Evolutionary conservation across 768 basidiomycete species (phyloP).

Genomic region (Lentinula raphanica): DNA sequence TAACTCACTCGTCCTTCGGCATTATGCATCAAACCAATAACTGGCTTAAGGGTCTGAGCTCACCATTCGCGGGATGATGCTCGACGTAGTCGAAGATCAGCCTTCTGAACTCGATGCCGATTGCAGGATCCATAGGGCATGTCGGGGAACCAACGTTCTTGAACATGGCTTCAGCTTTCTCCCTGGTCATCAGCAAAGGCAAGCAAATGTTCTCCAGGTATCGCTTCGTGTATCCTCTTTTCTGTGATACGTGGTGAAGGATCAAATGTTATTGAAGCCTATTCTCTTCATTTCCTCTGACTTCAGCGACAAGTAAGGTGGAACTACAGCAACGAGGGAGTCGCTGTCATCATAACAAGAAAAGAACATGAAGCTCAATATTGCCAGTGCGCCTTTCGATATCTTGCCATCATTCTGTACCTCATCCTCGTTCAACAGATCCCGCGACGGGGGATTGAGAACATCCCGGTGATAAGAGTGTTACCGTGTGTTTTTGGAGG

Average conservation of each 20-base stretch:
- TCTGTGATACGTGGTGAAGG: too few species aligned
- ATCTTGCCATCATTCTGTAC: constrained; percentile 10
- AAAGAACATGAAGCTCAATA: constrained; percentile 90
- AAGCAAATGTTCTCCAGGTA: background rate
- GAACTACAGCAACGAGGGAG: background rate
- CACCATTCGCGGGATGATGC: too few species aligned
- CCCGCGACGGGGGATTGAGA: constrained; percentile 98
- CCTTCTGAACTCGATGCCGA: too few species aligned
- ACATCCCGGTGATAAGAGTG: constrained; percentile 89
- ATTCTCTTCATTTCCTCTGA: background rate
- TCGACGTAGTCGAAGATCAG: too few species aligned
- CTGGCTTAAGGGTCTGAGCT: too few species aligned
- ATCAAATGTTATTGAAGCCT: too few species aligned
- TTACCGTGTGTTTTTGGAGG: constrained; percentile 91
- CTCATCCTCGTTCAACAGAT: constrained; percentile 42
- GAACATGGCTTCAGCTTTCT: too few species aligned
- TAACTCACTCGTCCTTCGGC: too few species aligned
- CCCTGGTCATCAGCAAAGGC: background rate
- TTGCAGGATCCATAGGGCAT: too few species aligned
- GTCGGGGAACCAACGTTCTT: too few species aligned
- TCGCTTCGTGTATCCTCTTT: background rate
- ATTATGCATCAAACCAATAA: too few species aligned
- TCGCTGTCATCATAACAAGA: background rate
- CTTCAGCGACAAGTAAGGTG: background rate
- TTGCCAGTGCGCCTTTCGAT: constrained; percentile 69